Evolutionary conservation across 2,329 filamentous ascomycete genomes (phyloP), one percentile per base, ranked within the genome.

Genomic region (Exophiala alcalophila): DNA sequence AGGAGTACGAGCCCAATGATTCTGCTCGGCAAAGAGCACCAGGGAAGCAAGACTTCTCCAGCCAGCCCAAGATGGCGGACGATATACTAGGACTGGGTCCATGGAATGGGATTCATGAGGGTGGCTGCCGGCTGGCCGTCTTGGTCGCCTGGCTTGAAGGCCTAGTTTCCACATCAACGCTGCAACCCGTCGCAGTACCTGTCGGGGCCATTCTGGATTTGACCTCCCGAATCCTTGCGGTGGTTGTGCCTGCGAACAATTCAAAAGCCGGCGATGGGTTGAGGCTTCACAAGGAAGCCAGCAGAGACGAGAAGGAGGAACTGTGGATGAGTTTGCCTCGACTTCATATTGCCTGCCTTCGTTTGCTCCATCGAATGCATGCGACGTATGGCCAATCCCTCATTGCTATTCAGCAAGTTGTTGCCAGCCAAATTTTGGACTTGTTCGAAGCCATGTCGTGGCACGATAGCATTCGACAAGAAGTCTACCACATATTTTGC

Each of bases 261-360:
- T 18, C 48, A 46, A 26, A 49, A 40, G 6, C 72, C 16, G 16
- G 71, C 46, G 64, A 62, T 14, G 68, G 67, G 53, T 68, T 79
- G n/a, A 77, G 82, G 47, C 71, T 81, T 46, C 90, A 89, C 55
- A 72, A 81, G 5, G 83, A 86, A 50, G 78, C 92, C 50, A 76
- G 81, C 21, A 78, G 84, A 48, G 86, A 94, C 35, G 91, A 96
- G 64, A 83, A 83, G 48, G 87, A 94, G 39, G 78, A 82, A 30
- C 72, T 96, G 3, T 90, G 85, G 78, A 69, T 76, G 32, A 71
- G 78, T 12, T 72, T 96, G 8, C 86, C 90, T 4, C 72, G 76
- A 7, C 77, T 96, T 26, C 88, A 96, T 58, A 65, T 81, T 10
- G 80, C 84, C 10, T 76, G 79, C n/a, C 67, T 94, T 40, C 65